Base-by-base conservation (phyloP, 192 early-diverging fungal genomes). In the Spizellomyces punctatus region DNA sequence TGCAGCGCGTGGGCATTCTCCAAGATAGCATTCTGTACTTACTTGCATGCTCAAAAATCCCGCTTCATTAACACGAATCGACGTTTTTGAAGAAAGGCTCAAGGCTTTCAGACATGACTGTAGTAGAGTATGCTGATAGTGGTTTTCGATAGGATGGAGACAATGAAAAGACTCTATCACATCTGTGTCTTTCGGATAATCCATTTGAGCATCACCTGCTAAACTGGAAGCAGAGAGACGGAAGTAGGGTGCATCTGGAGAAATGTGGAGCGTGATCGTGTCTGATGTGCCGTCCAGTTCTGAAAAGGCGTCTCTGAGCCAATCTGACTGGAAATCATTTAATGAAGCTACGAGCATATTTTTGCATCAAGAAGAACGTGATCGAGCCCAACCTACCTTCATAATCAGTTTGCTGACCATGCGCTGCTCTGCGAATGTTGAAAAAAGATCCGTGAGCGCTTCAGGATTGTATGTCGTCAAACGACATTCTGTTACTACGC, bases 261-360 rank as follows among this genome's bases (percentile, higher is more conserved):
- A 75, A 27, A 83, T 78, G 8, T 65, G 58, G 22, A 88, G 69
- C 7, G 72, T 68, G 9, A 86, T 75, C 1, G 76, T 71, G 36
- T 84, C 83, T 72, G 83, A 77, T 9, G 84, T 85, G 16, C 71
- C 72, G 46, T 88, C 86, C 9, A 88, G 79, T 70, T 88, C 86
- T 36, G 78, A 79, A 46, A 88, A 85, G 8, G 86, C 86, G 61
- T 83, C 82, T 2, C 79, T 71, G 4, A 88, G 79, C 83, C 83
- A 85, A 41, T 81, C 72, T 0, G 86, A 88, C 44, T 74, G 21
- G 43, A 22, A 36, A 36, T 36, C 3, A 36, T 36, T 54, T n/a
- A 54, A 12, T 54, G 17, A 19, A 54, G 50, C 12, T n/a, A n/a
- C 14, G 17, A 19, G 50, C 50, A n/a, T n/a, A n/a, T n/a, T n/a